phyloP scores from a whole-genome alignment of 768 basidiomycete species.

The Mycena leptocephala region DNA sequence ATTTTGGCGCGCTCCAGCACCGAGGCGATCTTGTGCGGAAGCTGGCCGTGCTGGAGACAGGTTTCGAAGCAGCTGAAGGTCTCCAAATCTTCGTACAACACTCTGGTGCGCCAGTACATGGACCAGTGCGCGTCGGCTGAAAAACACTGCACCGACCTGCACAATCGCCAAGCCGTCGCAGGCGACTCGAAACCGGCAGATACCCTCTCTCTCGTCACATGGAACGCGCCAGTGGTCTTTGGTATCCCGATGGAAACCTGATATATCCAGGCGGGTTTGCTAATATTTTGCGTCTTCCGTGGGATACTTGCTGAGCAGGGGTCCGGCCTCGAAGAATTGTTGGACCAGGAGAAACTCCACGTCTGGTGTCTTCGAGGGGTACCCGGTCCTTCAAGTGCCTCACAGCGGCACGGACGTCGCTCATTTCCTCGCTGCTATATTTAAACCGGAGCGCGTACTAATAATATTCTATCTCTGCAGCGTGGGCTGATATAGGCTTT shows the following conservation, averaged over 20 bases:
- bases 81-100: slow-evolving; percentile 81
- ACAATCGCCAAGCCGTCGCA: slow-evolving; percentile 57
- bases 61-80: slow-evolving; percentile 83
- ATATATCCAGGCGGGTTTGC: no score
- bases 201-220: neutral
- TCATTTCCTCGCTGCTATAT: slow-evolving; percentile 11
- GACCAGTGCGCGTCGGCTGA: slow-evolving; percentile 90
- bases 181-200: neutral
- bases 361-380: neutral
- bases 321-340: neutral
- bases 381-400: neutral
- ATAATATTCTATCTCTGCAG: no score
- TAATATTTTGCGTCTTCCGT: slow-evolving; percentile 15
- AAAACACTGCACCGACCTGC: slow-evolving; percentile 81
- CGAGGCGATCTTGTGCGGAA: no score
- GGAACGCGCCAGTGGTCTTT: neutral
- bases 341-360: neutral
- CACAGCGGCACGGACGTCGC: neutral
- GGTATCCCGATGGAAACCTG: neutral
- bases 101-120: slow-evolving; percentile 89
- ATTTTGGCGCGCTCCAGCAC: no score
- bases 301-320: slow-evolving; percentile 4
- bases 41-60: no score
- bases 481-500: neutral
- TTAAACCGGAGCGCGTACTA: neutral